Percentiles rank a stretch among this genome's conserved stretches.
phyloP scores from a whole-genome alignment of 2,329 filamentous ascomycete species.

The Aureobasidium musti region DNA sequence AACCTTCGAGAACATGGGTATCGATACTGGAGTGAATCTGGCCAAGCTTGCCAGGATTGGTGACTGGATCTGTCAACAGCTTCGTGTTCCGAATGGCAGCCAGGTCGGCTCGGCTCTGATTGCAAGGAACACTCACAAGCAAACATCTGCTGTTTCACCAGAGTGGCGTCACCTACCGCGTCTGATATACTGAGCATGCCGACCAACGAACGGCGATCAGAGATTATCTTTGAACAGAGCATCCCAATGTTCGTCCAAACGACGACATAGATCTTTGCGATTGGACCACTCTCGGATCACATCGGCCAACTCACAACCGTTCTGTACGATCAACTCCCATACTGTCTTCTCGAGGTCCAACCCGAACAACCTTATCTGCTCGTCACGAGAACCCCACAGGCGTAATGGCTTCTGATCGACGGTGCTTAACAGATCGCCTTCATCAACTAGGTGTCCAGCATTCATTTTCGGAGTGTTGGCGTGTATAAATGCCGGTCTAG shows the following conservation, averaged over 20 bases:
- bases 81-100: constrained; percentile 65
- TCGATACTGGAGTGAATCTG: constrained; percentile 71
- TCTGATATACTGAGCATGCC: not conserved
- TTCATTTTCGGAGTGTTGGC: constrained; percentile 40
- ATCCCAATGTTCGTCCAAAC: constrained; percentile 31
- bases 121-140: not conserved
- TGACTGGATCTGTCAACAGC: constrained; percentile 66
- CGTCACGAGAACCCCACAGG: constrained; percentile 34
- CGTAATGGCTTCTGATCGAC: constrained; percentile 32
- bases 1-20: constrained; percentile 69
- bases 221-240: not conserved
- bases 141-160: not conserved
- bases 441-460: constrained; percentile 38
- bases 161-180: not conserved
- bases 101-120: constrained; percentile 62
- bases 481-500: constrained; percentile 36
- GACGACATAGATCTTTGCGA: constrained; percentile 29
- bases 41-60: constrained; percentile 68
- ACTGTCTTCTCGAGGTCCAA: constrained; percentile 35
- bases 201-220: not conserved
- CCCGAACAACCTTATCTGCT: constrained; percentile 34
- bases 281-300: constrained; percentile 33
- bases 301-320: constrained; percentile 34
- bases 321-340: constrained; percentile 35
- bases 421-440: constrained; percentile 33